Percentiles rank a stretch among this genome's conserved stretches.
Conservation (phyloP, 306 rosid genomes). For the Glycine tomentella region DNA sequence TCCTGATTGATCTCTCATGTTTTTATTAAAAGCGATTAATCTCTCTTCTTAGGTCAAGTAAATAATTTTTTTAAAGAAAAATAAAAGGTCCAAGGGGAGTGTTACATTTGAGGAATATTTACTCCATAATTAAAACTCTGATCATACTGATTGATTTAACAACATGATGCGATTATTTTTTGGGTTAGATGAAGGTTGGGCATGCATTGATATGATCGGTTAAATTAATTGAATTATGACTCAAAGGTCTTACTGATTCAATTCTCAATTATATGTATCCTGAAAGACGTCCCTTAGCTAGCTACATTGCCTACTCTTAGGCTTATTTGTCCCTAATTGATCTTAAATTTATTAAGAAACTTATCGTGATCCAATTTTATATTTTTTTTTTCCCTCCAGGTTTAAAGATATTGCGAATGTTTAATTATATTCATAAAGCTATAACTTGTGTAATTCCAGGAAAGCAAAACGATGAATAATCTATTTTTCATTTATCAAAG, state of each 20-base stretch:
- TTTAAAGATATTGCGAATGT: too few species aligned
- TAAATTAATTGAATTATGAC: not conserved
- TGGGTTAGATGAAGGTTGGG: not conserved
- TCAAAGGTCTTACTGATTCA: not conserved
- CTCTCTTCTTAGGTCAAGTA: not conserved
- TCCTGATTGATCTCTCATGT: too few species aligned
- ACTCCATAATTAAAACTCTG: not conserved
- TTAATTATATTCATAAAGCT: not conserved
- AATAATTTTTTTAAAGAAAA: not conserved
- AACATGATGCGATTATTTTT: not conserved
- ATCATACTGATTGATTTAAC: not conserved
- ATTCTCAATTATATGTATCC: not conserved
- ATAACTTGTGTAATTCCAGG: not conserved
- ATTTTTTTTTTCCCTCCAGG: not conserved
- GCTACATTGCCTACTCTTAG: not conserved
- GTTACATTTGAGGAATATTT: not conserved
- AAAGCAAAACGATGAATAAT: not conserved
- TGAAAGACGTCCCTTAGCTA: not conserved
- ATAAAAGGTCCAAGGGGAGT: not conserved
- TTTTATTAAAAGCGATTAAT: too few species aligned
- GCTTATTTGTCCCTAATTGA: not conserved
- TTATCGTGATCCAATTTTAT: not conserved
- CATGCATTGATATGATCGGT: not conserved
- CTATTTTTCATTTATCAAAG: not conserved
- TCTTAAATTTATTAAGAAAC: not conserved